A percentile compares a stretch with the other conserved stretches of the same genome.
Evolutionary conservation across 176 grass and related monocot species (phyloP).

Genomic region (Phoenix dactylifera): DNA sequence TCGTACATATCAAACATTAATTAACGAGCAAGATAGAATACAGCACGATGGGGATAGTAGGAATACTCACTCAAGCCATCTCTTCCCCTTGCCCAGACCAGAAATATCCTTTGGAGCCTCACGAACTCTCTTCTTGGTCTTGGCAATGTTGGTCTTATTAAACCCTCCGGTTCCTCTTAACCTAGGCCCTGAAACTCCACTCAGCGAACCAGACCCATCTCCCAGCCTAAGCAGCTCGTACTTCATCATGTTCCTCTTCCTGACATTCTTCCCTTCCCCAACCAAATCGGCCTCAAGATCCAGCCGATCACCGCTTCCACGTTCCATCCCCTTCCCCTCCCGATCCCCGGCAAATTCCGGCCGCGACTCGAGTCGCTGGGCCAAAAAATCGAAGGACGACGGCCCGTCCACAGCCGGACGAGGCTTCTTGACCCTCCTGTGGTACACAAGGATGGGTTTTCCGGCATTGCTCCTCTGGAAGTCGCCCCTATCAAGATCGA

Average conservation of each 20-base stretch:
- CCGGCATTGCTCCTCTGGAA: background rate
- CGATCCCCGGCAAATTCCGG: background rate
- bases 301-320: background rate
- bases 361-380: background rate
- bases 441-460: conserved; percentile 21
- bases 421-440: conserved; percentile 12
- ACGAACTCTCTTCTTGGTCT: conserved; percentile 19
- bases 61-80: conserved; percentile 93
- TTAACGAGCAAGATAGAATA: no score
- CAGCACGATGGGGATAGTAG: background rate
- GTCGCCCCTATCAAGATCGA: background rate
- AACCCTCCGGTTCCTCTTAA: conserved; percentile 9
- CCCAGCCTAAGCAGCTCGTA: conserved; percentile 44
- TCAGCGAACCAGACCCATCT: conserved; percentile 22
- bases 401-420: background rate
- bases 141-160: conserved; percentile 18
- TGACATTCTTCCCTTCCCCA: conserved; percentile 1
- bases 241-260: conserved; percentile 4
- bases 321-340: background rate
- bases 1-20: no score
- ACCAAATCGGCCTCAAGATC: background rate
- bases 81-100: conserved; percentile 25
- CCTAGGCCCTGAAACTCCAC: conserved; percentile 13
- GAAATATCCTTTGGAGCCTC: conserved; percentile 32
- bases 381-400: background rate